Percentiles rank a stretch among this genome's conserved stretches.
Evolutionary conservation across 2,329 filamentous ascomycete genomes (phyloP).

Genomic region (Fusarium ramigenum): DNA sequence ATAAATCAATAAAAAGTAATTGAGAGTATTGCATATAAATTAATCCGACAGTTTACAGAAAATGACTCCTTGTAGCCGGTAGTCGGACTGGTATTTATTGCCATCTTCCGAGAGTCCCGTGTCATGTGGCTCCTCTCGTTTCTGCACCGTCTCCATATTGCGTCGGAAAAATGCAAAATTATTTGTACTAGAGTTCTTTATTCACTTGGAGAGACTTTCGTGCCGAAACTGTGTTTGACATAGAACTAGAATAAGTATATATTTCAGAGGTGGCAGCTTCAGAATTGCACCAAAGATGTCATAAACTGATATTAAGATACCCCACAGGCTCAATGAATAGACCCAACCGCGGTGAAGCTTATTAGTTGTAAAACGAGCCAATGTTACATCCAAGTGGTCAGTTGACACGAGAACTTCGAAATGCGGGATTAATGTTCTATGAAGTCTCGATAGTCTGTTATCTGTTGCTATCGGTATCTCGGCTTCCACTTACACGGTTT

Average conservation of each 20-base stretch:
- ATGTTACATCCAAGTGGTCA: not conserved
- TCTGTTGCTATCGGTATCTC: not conserved
- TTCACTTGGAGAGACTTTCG: rapidly evolving
- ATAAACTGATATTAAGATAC: not conserved
- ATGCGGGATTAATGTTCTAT: not conserved
- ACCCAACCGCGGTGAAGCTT: not conserved
- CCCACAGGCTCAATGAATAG: not conserved
- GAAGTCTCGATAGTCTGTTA: not conserved
- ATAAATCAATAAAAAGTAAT: not conserved
- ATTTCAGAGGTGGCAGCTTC: not conserved
- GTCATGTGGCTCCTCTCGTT: not conserved
- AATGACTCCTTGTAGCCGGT: not conserved
- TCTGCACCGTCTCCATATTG: not conserved
- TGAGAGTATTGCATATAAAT: not conserved
- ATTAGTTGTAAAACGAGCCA: not conserved
- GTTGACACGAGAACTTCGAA: not conserved
- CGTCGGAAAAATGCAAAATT: not conserved
- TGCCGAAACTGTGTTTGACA: not conserved
- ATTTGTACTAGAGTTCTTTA: not conserved
- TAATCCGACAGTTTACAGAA: not conserved
- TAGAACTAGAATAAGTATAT: not conserved
- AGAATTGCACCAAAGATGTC: not conserved
- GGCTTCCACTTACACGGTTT: not conserved
- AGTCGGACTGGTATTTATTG: not conserved
- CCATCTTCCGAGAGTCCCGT: not conserved